phyloP scores from a whole-genome alignment of 2,329 filamentous ascomycete species.

The Neobulgaria alba region DNA sequence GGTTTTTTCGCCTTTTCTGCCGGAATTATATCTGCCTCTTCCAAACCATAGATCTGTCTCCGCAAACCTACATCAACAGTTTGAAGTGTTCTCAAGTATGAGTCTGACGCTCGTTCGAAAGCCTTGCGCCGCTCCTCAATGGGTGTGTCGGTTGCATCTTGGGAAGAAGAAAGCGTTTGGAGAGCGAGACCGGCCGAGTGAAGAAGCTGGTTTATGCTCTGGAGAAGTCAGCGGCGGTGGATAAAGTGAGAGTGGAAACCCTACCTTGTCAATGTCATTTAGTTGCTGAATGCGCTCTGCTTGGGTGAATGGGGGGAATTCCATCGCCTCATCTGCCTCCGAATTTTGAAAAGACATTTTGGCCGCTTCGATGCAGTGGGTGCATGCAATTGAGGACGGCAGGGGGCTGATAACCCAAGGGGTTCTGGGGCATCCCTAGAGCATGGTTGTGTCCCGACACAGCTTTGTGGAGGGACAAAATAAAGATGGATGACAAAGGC shows the following conservation, averaged over 20 bases:
- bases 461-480: too few relatives aligned
- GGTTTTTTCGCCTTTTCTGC: constrained; percentile 23
- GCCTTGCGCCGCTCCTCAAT: constrained; percentile 29
- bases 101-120: constrained; percentile 51
- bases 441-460: too few relatives aligned
- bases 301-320: constrained; percentile 48
- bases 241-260: background rate
- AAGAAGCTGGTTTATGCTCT: constrained; percentile 39
- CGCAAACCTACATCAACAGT: constrained; percentile 66
- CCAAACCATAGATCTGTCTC: constrained; percentile 67
- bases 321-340: constrained; percentile 12
- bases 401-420: too few relatives aligned
- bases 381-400: background rate
- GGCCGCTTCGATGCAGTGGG: background rate
- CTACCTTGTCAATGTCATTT: constrained; percentile 65
- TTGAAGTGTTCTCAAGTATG: constrained; percentile 67
- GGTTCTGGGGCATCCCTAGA: too few relatives aligned
- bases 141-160: constrained; percentile 13
- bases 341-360: constrained; percentile 5
- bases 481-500: background rate
- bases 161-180: constrained; percentile 49
- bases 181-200: constrained; percentile 53
- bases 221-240: background rate
- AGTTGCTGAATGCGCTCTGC: constrained; percentile 75
- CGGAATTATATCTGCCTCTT: constrained; percentile 70